Conservation (phyloP, 2,329 filamentous ascomycete species). For the Hymenoscyphus salicellus region DNA sequence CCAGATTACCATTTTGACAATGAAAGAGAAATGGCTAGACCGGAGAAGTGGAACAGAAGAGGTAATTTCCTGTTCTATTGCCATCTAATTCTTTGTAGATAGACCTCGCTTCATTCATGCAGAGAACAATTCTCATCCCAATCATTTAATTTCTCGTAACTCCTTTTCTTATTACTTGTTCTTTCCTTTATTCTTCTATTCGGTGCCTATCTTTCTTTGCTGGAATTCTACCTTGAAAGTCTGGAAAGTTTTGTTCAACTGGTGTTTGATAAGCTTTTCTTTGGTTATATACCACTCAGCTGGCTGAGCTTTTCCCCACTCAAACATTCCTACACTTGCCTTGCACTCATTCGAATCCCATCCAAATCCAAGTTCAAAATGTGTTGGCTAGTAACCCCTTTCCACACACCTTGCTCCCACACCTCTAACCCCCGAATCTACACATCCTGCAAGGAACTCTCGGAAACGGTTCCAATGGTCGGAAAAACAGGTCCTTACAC, state of each 20-base stretch:
- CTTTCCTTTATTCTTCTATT: neutral
- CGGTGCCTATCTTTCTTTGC: neutral
- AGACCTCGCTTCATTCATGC: neutral
- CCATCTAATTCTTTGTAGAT: neutral
- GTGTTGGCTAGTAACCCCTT: neutral
- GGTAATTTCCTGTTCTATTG: neutral
- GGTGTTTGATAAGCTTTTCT: neutral
- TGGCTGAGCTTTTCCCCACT: neutral
- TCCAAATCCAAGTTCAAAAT: neutral
- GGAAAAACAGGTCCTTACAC: neutral
- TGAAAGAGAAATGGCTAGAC: neutral
- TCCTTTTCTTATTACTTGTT: no score
- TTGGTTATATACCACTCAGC: neutral
- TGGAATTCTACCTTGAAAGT: neutral
- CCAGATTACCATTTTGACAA: neutral
- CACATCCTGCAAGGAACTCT: neutral
- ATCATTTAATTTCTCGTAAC: neutral
- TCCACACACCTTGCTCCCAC: neutral
- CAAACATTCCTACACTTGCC: neutral
- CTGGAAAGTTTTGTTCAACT: neutral
- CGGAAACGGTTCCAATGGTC: neutral
- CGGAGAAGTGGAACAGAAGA: neutral
- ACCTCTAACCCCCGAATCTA: neutral
- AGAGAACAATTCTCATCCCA: neutral
- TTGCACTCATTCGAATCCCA: neutral